Percentiles rank a stretch among this genome's conserved stretches.
These are phyloP conservation scores for Malassezia restricta DNA, from an alignment of 1,284 basidiomycete genomes.

Conservation along the genomic window DNA sequence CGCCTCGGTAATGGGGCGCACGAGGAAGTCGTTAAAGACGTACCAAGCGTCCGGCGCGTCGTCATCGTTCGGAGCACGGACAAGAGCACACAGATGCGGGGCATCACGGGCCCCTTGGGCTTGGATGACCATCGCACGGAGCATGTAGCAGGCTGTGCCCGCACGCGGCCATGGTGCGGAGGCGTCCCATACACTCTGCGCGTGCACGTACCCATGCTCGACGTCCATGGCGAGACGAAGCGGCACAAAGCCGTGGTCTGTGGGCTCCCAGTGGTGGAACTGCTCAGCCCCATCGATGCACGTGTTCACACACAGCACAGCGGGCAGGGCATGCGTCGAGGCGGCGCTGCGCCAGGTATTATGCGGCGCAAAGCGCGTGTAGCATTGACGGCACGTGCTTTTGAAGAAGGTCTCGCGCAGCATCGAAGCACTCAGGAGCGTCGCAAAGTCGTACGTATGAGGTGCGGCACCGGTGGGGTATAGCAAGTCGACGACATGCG, in stretches of 20 bases:
- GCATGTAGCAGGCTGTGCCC: conserved; percentile 49
- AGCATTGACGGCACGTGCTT: conserved; percentile 69
- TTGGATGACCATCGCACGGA: conserved; percentile 61
- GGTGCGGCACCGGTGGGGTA: conserved; percentile 56
- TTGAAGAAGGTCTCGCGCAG: conserved; percentile 71
- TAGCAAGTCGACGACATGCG: conserved; percentile 58
- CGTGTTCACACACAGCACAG: conserved; percentile 77
- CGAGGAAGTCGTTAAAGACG: conserved; percentile 93
- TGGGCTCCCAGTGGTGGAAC: conserved; percentile 62
- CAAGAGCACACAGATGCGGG: conserved; percentile 77
- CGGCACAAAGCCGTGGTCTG: conserved; percentile 36
- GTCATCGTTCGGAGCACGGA: conserved; percentile 64
- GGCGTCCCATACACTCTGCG: conserved; percentile 17
- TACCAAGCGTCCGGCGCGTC: conserved; percentile 55
- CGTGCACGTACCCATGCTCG: conserved; percentile 21
- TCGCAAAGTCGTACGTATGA: conserved; percentile 55
- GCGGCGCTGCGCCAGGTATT: conserved; percentile 62
- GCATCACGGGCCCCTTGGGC: conserved; percentile 63
- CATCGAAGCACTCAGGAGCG: conserved; percentile 64
- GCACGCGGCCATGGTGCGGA: conserved; percentile 1
- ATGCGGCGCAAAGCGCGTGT: conserved; percentile 60
- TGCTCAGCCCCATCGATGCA: conserved; percentile 66
- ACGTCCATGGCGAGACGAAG: conserved; percentile 39
- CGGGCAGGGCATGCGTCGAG: conserved; percentile 53
- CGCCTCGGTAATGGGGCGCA: conserved; percentile 65